Percentiles rank a stretch among this genome's conserved stretches.
Evolutionary conservation across 1,284 basidiomycete species (phyloP).

Genomic region (Fomitopsis betulina): DNA sequence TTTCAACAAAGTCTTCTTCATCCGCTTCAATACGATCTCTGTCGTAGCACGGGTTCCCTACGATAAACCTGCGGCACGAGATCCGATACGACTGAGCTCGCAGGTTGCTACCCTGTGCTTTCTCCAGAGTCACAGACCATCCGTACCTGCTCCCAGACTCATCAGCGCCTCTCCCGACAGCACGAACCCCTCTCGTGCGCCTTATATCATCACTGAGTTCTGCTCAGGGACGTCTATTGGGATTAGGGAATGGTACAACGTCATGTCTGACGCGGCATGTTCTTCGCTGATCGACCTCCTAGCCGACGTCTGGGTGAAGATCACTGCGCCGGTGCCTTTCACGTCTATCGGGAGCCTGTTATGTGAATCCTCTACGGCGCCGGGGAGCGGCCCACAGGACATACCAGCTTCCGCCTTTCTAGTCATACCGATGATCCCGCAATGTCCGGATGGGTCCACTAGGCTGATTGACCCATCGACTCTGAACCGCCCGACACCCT

Average conservation of each 20-base stretch:
- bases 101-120: not conserved
- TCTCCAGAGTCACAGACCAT: not conserved
- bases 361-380: no score
- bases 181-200: not conserved
- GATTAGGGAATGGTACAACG: not conserved
- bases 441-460: not conserved
- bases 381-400: no score
- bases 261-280: not conserved
- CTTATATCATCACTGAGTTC: not conserved
- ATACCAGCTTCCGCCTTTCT: not conserved
- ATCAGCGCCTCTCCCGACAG: not conserved
- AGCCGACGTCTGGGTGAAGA: not conserved
- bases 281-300: not conserved
- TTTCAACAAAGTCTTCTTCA: not conserved
- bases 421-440: not conserved
- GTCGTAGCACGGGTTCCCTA: not conserved
- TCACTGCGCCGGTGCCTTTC: not conserved
- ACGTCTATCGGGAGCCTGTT: not conserved
- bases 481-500: not conserved
- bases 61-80: not conserved
- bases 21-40: not conserved
- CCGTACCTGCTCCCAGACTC: not conserved
- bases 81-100: not conserved
- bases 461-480: not conserved
- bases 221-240: not conserved